A percentile compares a stretch with the other conserved stretches of the same genome.
phyloP scores from a whole-genome alignment of 345 rosid genomes.

The Brassica rapa region DNA sequence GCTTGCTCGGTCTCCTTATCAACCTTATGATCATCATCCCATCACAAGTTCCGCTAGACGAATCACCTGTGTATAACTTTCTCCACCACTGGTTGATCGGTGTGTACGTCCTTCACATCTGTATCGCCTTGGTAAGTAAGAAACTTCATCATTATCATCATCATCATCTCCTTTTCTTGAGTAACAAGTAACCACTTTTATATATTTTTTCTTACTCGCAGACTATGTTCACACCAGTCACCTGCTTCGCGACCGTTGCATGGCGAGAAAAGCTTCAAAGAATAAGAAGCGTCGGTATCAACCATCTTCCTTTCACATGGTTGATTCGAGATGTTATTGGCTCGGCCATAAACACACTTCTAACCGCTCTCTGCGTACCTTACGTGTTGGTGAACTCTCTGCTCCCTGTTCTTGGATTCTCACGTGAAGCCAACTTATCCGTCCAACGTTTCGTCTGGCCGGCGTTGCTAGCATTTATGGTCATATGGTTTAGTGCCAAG shows the following conservation, averaged over 20 bases:
- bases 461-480: neutral
- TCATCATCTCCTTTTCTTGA: neutral
- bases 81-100: conserved; percentile 26
- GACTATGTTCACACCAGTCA: conserved; percentile 20
- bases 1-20: conserved; percentile 25
- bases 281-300: conserved; percentile 10
- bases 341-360: conserved; percentile 14
- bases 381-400: conserved; percentile 7
- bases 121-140: conserved; percentile 25
- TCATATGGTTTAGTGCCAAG: conserved; percentile 17
- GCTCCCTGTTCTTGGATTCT: conserved; percentile 22
- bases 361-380: conserved; percentile 10
- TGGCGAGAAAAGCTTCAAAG: conserved; percentile 25
- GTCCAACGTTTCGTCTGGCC: conserved; percentile 27
- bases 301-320: conserved; percentile 2
- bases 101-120: conserved; percentile 12
- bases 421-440: conserved; percentile 5
- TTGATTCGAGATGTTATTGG: conserved; percentile 19
- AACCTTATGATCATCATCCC: conserved; percentile 33
- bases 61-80: conserved; percentile 8
- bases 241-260: conserved; percentile 9
- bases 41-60: conserved; percentile 2
- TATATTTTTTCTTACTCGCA: neutral
- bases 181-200: neutral
- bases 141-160: neutral